Percentiles rank a stretch among this genome's conserved stretches.
Evolutionary conservation across 1,139 yeast species (phyloP).

Genomic region (Yamadazyma jaroonii): DNA sequence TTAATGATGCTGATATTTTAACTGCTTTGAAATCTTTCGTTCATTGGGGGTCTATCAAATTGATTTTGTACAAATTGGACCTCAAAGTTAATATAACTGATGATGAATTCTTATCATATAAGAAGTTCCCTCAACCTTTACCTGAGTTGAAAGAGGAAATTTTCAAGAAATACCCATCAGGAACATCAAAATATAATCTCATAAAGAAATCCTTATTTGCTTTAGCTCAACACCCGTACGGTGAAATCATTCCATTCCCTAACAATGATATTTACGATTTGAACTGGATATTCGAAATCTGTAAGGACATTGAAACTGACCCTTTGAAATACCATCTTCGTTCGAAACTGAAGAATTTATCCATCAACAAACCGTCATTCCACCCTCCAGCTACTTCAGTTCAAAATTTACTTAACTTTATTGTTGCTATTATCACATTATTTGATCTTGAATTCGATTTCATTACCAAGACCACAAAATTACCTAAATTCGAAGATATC

Average conservation of each 20-base stretch:
- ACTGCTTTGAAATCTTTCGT: constrained; percentile 52
- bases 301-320: constrained; percentile 44
- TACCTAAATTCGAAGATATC: constrained; percentile 34
- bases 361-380: constrained; percentile 34
- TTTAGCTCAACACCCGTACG: constrained; percentile 20
- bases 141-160: constrained; percentile 40
- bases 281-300: constrained; percentile 37
- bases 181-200: constrained; percentile 49
- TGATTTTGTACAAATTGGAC: constrained; percentile 42
- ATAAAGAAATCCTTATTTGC: constrained; percentile 35
- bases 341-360: constrained; percentile 36
- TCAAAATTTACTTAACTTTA: constrained; percentile 27
- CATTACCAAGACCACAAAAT: constrained; percentile 40
- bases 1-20: constrained; percentile 41
- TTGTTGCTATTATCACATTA: constrained; percentile 28
- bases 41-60: constrained; percentile 57
- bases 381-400: constrained; percentile 20
- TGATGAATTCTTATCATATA: constrained; percentile 29
- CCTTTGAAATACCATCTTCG: constrained; percentile 52
- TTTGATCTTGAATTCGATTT: constrained; percentile 39
- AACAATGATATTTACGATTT: constrained; percentile 22
- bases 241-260: constrained; percentile 26
- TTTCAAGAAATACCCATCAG: constrained; percentile 51
- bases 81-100: constrained; percentile 35
- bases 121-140: constrained; percentile 42